Evolutionary conservation across 2,329 filamentous ascomycete genomes (phyloP), one percentile per base, ranked within the genome.

Genomic region (Diaporthe citri): DNA sequence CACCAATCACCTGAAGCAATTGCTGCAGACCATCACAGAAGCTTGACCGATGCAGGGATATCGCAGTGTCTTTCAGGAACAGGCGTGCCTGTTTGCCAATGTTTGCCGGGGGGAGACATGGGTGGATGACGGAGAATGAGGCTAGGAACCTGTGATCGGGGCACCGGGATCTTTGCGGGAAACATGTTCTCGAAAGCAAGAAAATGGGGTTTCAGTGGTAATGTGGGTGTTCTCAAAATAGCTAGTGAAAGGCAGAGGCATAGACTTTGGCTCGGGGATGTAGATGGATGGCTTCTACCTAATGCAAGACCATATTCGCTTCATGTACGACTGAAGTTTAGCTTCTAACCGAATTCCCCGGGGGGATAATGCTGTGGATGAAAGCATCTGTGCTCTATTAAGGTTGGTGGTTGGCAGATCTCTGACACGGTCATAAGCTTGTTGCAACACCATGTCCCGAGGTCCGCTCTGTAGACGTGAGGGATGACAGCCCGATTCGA

Each of bases 371-470:
- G 62, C 20, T 15, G 28, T 3, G 43, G 10, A 25, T 13, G 4
- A 25, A n/a, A 25, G 43, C 43, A 41, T n/a, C 36, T 62, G 36
- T 41, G 36, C 22, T n/a, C 5, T 52, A 12, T 22, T 69, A 55
- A 69, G 64, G 64, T 55, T 69, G 62, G 46, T 31, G 9, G 22
- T 52, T 67, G 13, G 62, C 31, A 67, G 64, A 52, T 67, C 46
- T 52, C 43, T 8, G 64, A 67, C 46, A 52, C 22, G 64, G 22
- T 28, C 20, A 20, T 39, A 7, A 52, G 31, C 64, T 41, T 67
- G 46, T 17, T 25, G 62, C 62, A 10, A 39, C 34, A 25, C 41
- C 43, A 51, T 15, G 28, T 51, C 13, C 62, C 20, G 28, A 17
- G 62, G 43, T 9, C 41, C 10, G 43, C 7, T 36, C 17, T 46